Evolutionary conservation across 208 protist species (phyloP).

Genomic region (Trypanosoma platydactyli): DNA sequence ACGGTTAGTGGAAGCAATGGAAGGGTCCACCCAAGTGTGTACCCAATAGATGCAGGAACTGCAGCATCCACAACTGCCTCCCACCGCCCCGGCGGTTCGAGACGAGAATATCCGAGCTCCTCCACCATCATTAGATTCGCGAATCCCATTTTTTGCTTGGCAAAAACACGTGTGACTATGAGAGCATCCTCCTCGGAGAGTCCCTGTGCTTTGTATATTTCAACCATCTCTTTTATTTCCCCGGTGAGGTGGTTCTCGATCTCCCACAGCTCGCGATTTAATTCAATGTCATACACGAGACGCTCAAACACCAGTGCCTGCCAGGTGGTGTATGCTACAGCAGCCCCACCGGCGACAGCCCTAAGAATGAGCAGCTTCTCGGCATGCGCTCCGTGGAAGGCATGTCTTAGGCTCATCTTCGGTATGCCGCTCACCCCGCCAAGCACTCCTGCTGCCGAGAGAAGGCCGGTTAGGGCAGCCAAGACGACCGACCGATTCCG

Average conservation of each 20-base stretch:
- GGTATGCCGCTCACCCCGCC: constrained; percentile 25
- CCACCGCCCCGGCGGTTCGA: constrained; percentile 62
- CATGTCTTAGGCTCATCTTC: neutral
- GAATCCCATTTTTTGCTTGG: constrained; percentile 82
- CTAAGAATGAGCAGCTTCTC: constrained; percentile 35
- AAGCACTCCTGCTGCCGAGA: constrained; percentile 41
- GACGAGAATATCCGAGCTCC: constrained; percentile 91
- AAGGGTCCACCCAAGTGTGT: constrained; percentile 38
- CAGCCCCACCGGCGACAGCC: constrained; percentile 36
- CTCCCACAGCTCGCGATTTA: constrained; percentile 93
- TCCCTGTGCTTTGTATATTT: constrained; percentile 92
- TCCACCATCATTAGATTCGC: constrained; percentile 95
- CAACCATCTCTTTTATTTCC: constrained; percentile 92
- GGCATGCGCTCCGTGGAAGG: constrained; percentile 4
- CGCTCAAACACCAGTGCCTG: constrained; percentile 64
- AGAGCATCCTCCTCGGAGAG: constrained; percentile 85
- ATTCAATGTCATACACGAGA: constrained; percentile 81
- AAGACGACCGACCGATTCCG: constrained; percentile 75
- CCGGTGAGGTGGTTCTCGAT: constrained; percentile 91
- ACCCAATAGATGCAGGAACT: constrained; percentile 58
- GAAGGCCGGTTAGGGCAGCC: constrained; percentile 46
- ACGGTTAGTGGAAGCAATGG: constrained; percentile 36
- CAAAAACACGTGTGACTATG: constrained; percentile 84
- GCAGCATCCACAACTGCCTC: constrained; percentile 66
- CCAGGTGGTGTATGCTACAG: constrained; percentile 51